Evolutionary conservation across 495 filamentous ascomycete genomes (phyloP).

Genomic region (Penicillium longicatenatum): DNA sequence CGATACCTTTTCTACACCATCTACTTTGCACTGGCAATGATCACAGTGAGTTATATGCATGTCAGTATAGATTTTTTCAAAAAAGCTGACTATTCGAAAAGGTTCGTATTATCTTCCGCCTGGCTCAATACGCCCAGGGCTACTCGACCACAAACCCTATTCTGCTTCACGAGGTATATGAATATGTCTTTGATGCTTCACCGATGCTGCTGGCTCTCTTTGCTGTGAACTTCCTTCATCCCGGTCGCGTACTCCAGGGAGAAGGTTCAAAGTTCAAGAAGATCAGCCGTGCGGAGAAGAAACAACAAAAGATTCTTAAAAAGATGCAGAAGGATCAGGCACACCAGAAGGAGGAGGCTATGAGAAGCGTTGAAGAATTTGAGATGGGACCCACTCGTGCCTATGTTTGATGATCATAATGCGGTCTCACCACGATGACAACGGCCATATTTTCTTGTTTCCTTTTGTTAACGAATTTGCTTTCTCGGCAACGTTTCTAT

Average conservation of each 20-base stretch:
- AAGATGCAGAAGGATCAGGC: conserved; percentile 9
- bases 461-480: no score
- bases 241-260: conserved; percentile 52
- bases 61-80: neutral
- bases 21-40: conserved; percentile 52
- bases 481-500: no score
- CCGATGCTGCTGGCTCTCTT: conserved; percentile 58
- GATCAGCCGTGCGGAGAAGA: conserved; percentile 15
- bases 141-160: conserved; percentile 39
- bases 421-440: no score
- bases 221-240: conserved; percentile 52
- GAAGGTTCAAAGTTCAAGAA: conserved; percentile 27
- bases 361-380: neutral
- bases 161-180: conserved; percentile 54
- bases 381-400: neutral
- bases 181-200: conserved; percentile 57
- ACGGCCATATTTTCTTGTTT: no score
- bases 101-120: conserved; percentile 54
- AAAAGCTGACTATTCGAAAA: conserved; percentile 2
- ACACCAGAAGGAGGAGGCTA: neutral
- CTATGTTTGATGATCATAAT: neutral
- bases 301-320: conserved; percentile 5
- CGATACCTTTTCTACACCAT: conserved; percentile 48
- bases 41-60: conserved; percentile 46
- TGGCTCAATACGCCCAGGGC: conserved; percentile 55